A percentile compares a stretch with the other conserved stretches of the same genome.
phyloP scores from a whole-genome alignment of 2,329 filamentous ascomycete genomes.

The Diaporthe ampelina region DNA sequence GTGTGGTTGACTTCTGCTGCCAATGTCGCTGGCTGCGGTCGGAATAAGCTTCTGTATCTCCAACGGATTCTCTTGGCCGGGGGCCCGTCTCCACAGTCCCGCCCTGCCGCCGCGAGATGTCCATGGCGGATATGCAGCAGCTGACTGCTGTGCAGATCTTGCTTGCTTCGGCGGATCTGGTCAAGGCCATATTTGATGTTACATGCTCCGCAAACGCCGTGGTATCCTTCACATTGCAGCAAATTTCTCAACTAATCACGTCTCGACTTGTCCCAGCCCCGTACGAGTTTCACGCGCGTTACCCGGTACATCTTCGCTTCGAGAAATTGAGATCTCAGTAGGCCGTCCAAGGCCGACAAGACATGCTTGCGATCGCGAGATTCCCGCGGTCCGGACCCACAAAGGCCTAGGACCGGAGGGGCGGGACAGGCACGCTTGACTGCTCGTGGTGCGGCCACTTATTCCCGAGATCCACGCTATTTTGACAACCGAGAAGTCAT shows the following conservation, averaged over 20 bases:
- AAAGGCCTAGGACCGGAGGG: neutral
- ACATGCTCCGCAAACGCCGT: slow-evolving; percentile 22
- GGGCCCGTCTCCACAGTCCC: slow-evolving; percentile 23
- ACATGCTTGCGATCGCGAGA: neutral
- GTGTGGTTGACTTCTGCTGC: neutral
- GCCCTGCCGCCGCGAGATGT: slow-evolving; percentile 13
- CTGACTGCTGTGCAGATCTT: slow-evolving; percentile 25
- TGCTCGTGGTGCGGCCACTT: neutral
- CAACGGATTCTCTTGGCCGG: slow-evolving; percentile 29
- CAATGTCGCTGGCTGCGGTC: slow-evolving; percentile 22
- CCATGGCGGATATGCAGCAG: slow-evolving; percentile 22
- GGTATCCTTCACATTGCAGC: slow-evolving; percentile 1
- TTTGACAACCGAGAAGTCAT: slow-evolving; percentile 31
- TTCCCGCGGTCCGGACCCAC: neutral
- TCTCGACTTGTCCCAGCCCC: neutral
- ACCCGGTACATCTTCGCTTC: neutral
- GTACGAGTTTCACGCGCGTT: neutral
- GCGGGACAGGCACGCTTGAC: slow-evolving; percentile 5
- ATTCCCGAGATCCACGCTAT: slow-evolving; percentile 24
- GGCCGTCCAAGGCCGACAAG: neutral
- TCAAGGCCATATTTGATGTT: neutral
- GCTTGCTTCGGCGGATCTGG: slow-evolving; percentile 31
- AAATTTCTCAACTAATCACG: neutral
- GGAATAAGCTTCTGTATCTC: slow-evolving; percentile 38
- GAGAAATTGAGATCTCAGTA: neutral